Percentiles rank a stretch among this genome's conserved stretches.
Evolutionary conservation across 768 basidiomycete species (phyloP).

Genomic region (Xerocomellus chrysenteron): DNA sequence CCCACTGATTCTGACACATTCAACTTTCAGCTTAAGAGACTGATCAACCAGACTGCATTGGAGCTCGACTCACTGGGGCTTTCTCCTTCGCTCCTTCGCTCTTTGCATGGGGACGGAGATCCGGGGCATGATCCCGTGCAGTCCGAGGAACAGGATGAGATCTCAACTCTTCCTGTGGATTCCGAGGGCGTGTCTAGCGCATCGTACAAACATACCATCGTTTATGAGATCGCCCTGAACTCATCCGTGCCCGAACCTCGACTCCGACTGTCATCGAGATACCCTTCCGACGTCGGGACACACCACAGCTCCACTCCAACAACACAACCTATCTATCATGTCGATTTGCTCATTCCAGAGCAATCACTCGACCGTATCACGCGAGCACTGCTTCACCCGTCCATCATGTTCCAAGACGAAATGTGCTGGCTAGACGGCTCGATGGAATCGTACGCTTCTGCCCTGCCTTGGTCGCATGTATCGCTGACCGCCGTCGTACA

Average conservation of each 20-base stretch:
- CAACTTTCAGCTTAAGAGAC: constrained; percentile 73
- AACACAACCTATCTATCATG: constrained; percentile 7
- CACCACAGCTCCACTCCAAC: not conserved
- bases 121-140: constrained; percentile 1
- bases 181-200: not conserved
- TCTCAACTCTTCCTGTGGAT: not conserved
- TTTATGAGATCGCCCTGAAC: constrained; percentile 56
- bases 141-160: constrained; percentile 1
- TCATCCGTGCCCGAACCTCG: constrained; percentile 55
- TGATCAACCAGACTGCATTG: constrained; percentile 78
- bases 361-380: constrained; percentile 4
- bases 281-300: not conserved
- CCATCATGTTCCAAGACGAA: not conserved
- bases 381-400: constrained; percentile 3
- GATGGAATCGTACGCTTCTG: constrained; percentile 8
- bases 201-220: constrained; percentile 30
- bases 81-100: constrained; percentile 47
- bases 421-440: not conserved
- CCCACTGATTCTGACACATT: not conserved
- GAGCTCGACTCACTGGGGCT: constrained; percentile 77
- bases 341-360: constrained; percentile 16
- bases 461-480: not conserved
- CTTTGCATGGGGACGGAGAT: constrained; percentile 13
- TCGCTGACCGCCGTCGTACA: constrained; percentile 2
- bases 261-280: constrained; percentile 49